Evolutionary conservation across 108 stramenopile species (phyloP).

Genomic region (Epipyxis sp.): DNA sequence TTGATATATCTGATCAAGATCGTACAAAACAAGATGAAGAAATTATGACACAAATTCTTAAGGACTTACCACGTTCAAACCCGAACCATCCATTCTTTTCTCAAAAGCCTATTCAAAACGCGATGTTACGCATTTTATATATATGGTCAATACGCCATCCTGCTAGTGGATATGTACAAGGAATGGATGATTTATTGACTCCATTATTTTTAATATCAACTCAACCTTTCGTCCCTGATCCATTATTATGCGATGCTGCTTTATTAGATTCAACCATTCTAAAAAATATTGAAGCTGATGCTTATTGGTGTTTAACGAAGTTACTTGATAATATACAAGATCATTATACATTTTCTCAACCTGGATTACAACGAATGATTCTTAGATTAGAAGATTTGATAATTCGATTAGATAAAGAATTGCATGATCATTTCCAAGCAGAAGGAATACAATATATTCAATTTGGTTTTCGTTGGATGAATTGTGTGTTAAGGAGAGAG

Average conservation of each 20-base stretch:
- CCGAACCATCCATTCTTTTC: conserved; percentile 87
- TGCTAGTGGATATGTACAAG: conserved; percentile 90
- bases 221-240: conserved; percentile 11
- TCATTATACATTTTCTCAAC: conserved; percentile 94
- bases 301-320: conserved; percentile 94
- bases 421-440: conserved; percentile 67
- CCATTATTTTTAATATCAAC: conserved; percentile 36
- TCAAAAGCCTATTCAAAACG: conserved; percentile 74
- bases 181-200: conserved; percentile 95
- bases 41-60: conserved; percentile 83
- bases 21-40: conserved; percentile 78
- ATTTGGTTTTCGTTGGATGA: conserved; percentile 99
- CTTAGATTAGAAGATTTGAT: conserved; percentile 85
- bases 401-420: conserved; percentile 78
- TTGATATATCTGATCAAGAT: neutral
- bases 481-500: conserved; percentile 90
- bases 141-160: conserved; percentile 93
- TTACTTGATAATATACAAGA: conserved; percentile 87
- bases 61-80: conserved; percentile 91
- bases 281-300: conserved; percentile 80
- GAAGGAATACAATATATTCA: conserved; percentile 77
- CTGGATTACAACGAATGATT: conserved; percentile 95
- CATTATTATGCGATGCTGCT: neutral
- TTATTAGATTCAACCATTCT: neutral
- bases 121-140: conserved; percentile 78